These are phyloP conservation scores for Suhomyces chickasaworum DNA, from an alignment of 1,139 yeast species.

Conservation along the genomic window DNA sequence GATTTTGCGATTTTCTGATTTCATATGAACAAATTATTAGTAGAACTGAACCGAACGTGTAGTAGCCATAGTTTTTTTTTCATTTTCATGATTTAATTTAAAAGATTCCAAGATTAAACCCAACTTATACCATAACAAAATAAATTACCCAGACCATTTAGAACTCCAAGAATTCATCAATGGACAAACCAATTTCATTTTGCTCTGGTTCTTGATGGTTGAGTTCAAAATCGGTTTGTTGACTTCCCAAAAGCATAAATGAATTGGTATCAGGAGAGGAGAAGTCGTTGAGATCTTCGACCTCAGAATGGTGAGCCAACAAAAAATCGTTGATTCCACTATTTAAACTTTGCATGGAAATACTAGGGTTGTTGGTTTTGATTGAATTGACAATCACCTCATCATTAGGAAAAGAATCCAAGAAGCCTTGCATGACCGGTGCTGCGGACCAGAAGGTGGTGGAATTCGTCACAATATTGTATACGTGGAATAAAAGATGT, in stretches of 20 bases:
- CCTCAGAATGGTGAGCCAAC: slow-evolving; percentile 18
- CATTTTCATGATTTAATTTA: slow-evolving; percentile 5
- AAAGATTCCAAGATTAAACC: slow-evolving; percentile 3
- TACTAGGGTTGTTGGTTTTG: slow-evolving; percentile 9
- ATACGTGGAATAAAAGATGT: slow-evolving; percentile 7
- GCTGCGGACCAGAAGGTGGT: slow-evolving; percentile 41
- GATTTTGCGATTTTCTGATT: slow-evolving; percentile 6
- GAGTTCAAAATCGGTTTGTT: slow-evolving; percentile 7
- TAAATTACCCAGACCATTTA: slow-evolving; percentile 14
- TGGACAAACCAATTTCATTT: slow-evolving; percentile 22
- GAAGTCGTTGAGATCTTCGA: slow-evolving; percentile 17
- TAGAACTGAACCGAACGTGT: slow-evolving; percentile 12
- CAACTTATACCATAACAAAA: slow-evolving; percentile 16
- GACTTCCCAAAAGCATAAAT: slow-evolving; percentile 10
- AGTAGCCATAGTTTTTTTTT: slow-evolving; percentile 11
- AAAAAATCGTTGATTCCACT: slow-evolving; percentile 21
- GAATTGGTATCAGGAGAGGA: slow-evolving; percentile 12
- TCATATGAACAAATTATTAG: slow-evolving; percentile 8
- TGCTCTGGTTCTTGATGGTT: slow-evolving; percentile 11
- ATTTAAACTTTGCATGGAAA: slow-evolving; percentile 4
- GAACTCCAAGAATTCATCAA: slow-evolving; percentile 34
- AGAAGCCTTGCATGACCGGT: slow-evolving; percentile 39
- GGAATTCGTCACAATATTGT: slow-evolving; percentile 7
- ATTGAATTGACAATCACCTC: slow-evolving; percentile 2
- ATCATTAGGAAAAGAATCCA: slow-evolving; percentile 19